Evolutionary conservation across 306 rosid genomes (phyloP).

Genomic region (Lathyrus tuberosus): DNA sequence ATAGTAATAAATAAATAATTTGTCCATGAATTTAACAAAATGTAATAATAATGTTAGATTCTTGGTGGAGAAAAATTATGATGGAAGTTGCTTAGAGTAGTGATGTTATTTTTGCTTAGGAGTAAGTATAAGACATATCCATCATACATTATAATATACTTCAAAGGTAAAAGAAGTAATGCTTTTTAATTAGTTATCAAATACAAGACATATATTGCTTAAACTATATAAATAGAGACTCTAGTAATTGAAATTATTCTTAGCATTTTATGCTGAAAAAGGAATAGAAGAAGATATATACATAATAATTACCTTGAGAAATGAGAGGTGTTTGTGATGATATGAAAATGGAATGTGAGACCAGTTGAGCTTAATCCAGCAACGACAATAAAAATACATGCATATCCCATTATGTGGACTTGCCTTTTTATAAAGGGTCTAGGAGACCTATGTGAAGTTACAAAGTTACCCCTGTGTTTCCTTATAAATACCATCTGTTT

Average conservation of each 20-base stretch:
- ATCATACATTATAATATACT: constrained; percentile 15
- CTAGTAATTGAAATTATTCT: too few relatives aligned
- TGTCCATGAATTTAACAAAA: background rate
- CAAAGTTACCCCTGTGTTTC: constrained; percentile 52
- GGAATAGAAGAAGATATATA: background rate
- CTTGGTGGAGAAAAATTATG: background rate
- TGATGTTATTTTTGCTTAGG: background rate
- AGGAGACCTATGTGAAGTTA: constrained; percentile 22
- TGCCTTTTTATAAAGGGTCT: constrained; percentile 51
- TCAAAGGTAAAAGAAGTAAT: background rate
- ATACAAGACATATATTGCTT: background rate
- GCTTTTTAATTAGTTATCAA: background rate
- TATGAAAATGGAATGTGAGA: constrained; percentile 31
- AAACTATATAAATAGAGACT: background rate
- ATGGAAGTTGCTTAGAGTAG: constrained; percentile 10
- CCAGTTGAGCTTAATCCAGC: constrained; percentile 7
- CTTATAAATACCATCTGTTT: background rate
- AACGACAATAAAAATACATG: constrained; percentile 34
- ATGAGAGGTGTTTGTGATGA: constrained; percentile 19
- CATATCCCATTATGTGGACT: constrained; percentile 42
- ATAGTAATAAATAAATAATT: background rate
- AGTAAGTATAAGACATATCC: background rate
- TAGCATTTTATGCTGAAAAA: background rate
- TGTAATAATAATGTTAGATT: background rate
- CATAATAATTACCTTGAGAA: constrained; percentile 29